These are phyloP conservation scores for Hypoxylon sp. DNA, from an alignment of 2,329 filamentous ascomycete species.

Conservation along the genomic window DNA sequence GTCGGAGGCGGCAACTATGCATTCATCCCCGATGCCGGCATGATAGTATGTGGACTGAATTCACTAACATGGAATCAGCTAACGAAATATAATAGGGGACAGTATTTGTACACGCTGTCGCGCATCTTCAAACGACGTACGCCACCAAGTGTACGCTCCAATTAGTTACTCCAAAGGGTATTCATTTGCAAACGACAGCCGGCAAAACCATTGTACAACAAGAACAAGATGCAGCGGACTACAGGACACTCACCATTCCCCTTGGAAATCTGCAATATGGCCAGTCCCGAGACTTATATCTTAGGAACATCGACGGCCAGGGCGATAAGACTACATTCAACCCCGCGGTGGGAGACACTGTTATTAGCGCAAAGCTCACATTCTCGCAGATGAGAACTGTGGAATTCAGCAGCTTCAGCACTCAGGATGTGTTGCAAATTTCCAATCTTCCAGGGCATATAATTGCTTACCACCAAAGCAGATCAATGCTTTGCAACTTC, in stretches of 20 bases:
- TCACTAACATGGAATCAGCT: constrained; percentile 1
- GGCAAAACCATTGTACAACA: constrained; percentile 59
- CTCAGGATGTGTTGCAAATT: constrained; percentile 42
- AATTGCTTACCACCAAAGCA: constrained; percentile 67
- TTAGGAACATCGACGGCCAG: constrained; percentile 54
- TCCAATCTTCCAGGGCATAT: constrained; percentile 54
- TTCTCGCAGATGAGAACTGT: constrained; percentile 52
- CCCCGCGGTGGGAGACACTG: constrained; percentile 34
- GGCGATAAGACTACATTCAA: constrained; percentile 21
- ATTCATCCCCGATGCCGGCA: constrained; percentile 74
- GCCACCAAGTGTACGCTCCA: constrained; percentile 64
- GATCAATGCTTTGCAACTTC: constrained; percentile 66
- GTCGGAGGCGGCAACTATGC: constrained; percentile 70
- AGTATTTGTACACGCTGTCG: constrained; percentile 73
- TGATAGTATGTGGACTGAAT: constrained; percentile 63
- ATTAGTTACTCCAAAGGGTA: constrained; percentile 57
- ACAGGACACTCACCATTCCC: constrained; percentile 56
- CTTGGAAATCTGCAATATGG: constrained; percentile 72
- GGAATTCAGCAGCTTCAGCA: constrained; percentile 9
- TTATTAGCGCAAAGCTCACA: constrained; percentile 56
- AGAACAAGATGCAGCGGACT: constrained; percentile 39
- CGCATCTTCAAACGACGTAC: constrained; percentile 72
- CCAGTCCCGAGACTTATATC: constrained; percentile 71
- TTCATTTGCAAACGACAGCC: constrained; percentile 59
- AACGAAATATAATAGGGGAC: constrained; percentile 62